Base-by-base conservation (phyloP, 2,329 filamentous ascomycete species). In the Monosporascus sp. region DNA sequence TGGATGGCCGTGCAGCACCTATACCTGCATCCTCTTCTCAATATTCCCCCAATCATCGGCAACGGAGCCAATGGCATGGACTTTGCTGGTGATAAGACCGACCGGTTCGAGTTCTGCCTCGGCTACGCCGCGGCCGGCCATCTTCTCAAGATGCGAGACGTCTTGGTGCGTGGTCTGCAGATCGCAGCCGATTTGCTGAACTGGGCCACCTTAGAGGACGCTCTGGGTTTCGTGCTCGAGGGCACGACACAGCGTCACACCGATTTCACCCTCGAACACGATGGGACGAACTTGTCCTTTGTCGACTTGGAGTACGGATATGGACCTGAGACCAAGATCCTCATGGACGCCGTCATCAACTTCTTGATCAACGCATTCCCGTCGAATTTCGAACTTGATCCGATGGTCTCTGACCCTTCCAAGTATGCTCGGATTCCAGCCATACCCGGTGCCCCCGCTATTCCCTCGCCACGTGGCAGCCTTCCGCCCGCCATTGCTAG, bases 51-150 rank as follows among this genome's bases (percentile, higher is more conserved):
- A 14, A 59, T 70, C n/a, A 24, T 69, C 11, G 53, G 51, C 38
- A 66, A 66, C 61, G 58, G 59, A 36, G 63, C 57, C n/a, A 62
- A 67, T 46, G 65, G 63, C 60, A 50, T 64, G 55, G 57, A 64
- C 62, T 74, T 64, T 61, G 68, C 74, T 51, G 70, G 75, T 22
- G 67, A 72, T 49, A 58, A 68, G 45, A 60, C 63, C 22, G 76
- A 78, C 7, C 75, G 74, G 20, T 76, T 83, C 54, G 71, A 77
- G 35, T 80, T 81, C 56, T 79, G 78, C n/a, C 69, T 89, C 20
- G 82, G 82, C 24, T 87, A 88, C 62, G 79, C 84, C 46, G 83
- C 85, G 25, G 80, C 83, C 5, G 86, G 85, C 0, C 74, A 80
- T 49, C 71, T 82, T 39, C 72, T 89, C 17, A 72, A 74, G 41